Conservation (phyloP, 371 early-diverging fungal species). For the Syncephalastrum contaminatum region DNA sequence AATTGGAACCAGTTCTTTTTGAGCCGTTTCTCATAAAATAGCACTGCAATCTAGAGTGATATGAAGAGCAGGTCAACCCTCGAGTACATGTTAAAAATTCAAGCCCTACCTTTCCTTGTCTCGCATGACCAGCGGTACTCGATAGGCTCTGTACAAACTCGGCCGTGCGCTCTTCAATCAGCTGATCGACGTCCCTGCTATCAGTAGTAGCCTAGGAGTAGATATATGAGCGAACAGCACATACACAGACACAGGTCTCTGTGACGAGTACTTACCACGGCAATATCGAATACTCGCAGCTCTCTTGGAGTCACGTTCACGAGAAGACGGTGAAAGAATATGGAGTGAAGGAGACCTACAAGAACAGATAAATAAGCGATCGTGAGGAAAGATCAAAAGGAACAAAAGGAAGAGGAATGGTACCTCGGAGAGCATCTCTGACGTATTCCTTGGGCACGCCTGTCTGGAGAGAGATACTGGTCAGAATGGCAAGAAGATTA, state of each 20-base stretch:
- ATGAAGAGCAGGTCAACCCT: not conserved
- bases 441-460: slow-evolving; percentile 54
- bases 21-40: slow-evolving; percentile 77
- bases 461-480: slow-evolving; percentile 38
- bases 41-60: slow-evolving; percentile 46
- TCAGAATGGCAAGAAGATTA: not conserved
- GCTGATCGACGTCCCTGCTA: slow-evolving; percentile 30
- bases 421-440: slow-evolving; percentile 67
- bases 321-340: slow-evolving; percentile 83
- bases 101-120: slow-evolving; percentile 39
- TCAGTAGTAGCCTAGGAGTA: slow-evolving; percentile 41
- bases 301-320: slow-evolving; percentile 75
- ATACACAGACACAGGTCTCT: slow-evolving; percentile 2
- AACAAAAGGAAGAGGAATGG: not conserved
- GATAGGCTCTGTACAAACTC: slow-evolving; percentile 39
- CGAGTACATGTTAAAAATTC: too few species aligned
- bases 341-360: slow-evolving; percentile 77
- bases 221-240: not conserved
- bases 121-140: slow-evolving; percentile 11
- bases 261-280: slow-evolving; percentile 55
- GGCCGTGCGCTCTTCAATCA: slow-evolving; percentile 41
- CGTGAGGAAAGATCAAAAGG: not conserved
- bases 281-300: slow-evolving; percentile 65
- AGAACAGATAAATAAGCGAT: not conserved
- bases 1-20: slow-evolving; percentile 81